phyloP scores from a whole-genome alignment of 768 basidiomycete species.

The Pholiota molesta region DNA sequence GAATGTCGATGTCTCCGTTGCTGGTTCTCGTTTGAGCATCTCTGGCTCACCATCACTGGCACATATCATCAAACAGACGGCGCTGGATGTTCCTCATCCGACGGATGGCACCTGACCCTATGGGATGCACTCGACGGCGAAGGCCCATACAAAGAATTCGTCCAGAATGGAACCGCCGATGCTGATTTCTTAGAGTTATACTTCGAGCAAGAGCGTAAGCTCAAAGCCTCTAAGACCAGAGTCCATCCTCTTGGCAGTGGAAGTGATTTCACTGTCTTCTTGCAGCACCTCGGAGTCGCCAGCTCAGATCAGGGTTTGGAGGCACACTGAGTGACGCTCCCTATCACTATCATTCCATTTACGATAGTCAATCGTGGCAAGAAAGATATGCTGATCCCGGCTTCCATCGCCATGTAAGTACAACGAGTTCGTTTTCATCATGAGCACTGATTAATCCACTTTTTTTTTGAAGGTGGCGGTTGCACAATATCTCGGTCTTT shows the following conservation, averaged over 20 bases:
- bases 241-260: conserved; percentile 77
- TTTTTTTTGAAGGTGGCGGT: conserved; percentile 54
- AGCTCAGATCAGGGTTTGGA: conserved; percentile 46
- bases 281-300: conserved; percentile 70
- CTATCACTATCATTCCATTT: conserved; percentile 81
- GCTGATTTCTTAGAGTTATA: conserved; percentile 44
- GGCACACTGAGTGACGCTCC: conserved; percentile 53
- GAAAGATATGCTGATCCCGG: conserved; percentile 76
- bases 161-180: conserved; percentile 37
- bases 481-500: conserved; percentile 69
- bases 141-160: conserved; percentile 48
- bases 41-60: conserved; percentile 82
- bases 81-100: conserved; percentile 76
- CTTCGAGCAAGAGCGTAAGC: conserved; percentile 34
- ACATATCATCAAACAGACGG: conserved; percentile 68
- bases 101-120: conserved; percentile 62
- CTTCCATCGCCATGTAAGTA: conserved; percentile 70
- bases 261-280: conserved; percentile 90
- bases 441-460: background rate
- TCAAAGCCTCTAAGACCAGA: conserved; percentile 39
- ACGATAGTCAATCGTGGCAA: conserved; percentile 75
- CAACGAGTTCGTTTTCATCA: background rate
- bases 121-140: conserved; percentile 77
- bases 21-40: conserved; percentile 60
- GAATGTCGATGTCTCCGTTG: conserved; percentile 75